Percentiles rank a stretch among this genome's conserved stretches.
Conservation (phyloP, 805 yeast genomes). For the Maudiozyma saulgeensis region DNA sequence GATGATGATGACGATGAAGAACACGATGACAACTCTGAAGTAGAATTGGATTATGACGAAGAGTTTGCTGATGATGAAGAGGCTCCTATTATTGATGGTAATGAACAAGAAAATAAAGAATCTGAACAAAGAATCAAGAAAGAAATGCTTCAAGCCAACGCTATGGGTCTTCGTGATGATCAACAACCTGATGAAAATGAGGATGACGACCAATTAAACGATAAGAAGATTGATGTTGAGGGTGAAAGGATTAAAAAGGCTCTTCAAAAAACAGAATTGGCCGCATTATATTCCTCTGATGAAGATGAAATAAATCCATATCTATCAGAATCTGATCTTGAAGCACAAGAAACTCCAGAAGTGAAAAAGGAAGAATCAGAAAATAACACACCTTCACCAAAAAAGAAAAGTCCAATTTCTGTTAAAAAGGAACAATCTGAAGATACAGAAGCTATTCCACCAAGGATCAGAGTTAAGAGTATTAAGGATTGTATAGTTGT, state of each 20-base stretch:
- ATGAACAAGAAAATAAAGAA: slow-evolving; percentile 88
- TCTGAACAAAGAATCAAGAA: slow-evolving; percentile 75
- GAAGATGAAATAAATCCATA: slow-evolving; percentile 85
- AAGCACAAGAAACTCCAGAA: slow-evolving; percentile 36
- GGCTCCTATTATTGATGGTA: slow-evolving; percentile 93
- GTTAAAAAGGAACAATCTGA: slow-evolving; percentile 7
- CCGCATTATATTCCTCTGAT: slow-evolving; percentile 68
- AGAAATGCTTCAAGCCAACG: slow-evolving; percentile 77
- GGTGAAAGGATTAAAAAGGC: slow-evolving; percentile 81
- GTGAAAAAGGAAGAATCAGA: slow-evolving; percentile 33
- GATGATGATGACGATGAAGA: slow-evolving; percentile 34
- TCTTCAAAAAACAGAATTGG: slow-evolving; percentile 74
- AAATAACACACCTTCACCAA: slow-evolving; percentile 25
- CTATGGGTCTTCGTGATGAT: slow-evolving; percentile 53
- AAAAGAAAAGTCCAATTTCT: slow-evolving; percentile 10
- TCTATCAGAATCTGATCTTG: slow-evolving; percentile 59
- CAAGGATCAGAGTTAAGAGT: slow-evolving; percentile 36
- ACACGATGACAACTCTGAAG: slow-evolving; percentile 67
- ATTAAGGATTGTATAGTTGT: slow-evolving; percentile 46
- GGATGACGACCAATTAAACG: slow-evolving; percentile 63
- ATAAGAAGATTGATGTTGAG: slow-evolving; percentile 78
- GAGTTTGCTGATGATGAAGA: slow-evolving; percentile 98
- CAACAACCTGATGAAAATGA: slow-evolving; percentile 52
- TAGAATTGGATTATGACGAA: slow-evolving; percentile 89
- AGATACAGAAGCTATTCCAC: slow-evolving; percentile 11